phyloP scores from a whole-genome alignment of 352 stramenopile genomes.

The Phytophthora boehmeriae region DNA sequence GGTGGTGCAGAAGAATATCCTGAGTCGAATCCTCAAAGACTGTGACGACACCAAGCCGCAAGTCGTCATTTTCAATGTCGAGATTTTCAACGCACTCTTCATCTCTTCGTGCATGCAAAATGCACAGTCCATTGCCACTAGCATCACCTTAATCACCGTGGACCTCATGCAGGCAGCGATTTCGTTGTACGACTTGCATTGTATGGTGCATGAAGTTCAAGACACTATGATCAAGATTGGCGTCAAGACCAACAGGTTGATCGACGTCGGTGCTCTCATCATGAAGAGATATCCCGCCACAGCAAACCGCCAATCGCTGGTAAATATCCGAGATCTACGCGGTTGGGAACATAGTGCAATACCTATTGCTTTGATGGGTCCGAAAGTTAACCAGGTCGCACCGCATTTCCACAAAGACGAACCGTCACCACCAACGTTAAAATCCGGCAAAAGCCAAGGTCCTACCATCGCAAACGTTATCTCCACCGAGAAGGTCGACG shows the following conservation, averaged over 20 bases:
- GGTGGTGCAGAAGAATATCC: slow-evolving; percentile 42
- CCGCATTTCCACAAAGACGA: slow-evolving; percentile 1
- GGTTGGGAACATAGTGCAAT: background rate
- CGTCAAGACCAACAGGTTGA: slow-evolving; percentile 5
- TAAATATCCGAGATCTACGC: background rate
- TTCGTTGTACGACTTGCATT: slow-evolving; percentile 20
- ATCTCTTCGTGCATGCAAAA: slow-evolving; percentile 30
- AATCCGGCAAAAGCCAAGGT: too few species aligned
- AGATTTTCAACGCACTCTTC: slow-evolving; percentile 35
- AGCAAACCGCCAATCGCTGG: background rate
- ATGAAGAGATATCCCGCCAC: slow-evolving; percentile 3
- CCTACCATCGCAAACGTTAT: too few species aligned
- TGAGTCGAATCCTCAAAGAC: slow-evolving; percentile 18
- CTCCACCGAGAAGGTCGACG: background rate
- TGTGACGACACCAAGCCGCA: slow-evolving; percentile 25
- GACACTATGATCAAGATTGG: slow-evolving; percentile 11
- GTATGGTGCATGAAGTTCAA: slow-evolving; percentile 19
- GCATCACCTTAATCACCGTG: slow-evolving; percentile 21
- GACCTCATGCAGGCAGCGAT: slow-evolving; percentile 21
- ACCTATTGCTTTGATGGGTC: slow-evolving; percentile 1
- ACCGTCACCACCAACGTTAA: too few species aligned
- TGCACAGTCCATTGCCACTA: slow-evolving; percentile 20
- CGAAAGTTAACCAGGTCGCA: slow-evolving; percentile 18
- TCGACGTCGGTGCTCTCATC: slow-evolving; percentile 6
- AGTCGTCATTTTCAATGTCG: slow-evolving; percentile 30